phyloP scores from a whole-genome alignment of 139 green algal genomes.

The Coelastrella sp. region DNA sequence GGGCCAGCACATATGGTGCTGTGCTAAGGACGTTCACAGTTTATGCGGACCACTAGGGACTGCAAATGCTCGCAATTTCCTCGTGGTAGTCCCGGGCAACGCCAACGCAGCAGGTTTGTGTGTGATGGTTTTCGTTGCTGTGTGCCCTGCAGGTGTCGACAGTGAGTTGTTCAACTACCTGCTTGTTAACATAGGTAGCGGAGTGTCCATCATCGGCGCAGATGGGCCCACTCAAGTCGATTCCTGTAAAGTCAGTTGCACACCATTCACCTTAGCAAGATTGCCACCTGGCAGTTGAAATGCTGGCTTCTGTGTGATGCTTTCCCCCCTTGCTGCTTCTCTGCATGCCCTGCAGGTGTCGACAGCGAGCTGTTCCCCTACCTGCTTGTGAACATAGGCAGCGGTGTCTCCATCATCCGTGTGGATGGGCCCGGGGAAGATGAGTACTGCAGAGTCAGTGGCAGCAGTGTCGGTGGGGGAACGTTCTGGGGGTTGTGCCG shows the following conservation, averaged over 20 bases:
- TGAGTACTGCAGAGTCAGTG: slow-evolving; percentile 88
- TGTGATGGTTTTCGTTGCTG: background rate
- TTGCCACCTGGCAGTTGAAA: too few species aligned
- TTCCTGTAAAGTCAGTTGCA: slow-evolving; percentile 92
- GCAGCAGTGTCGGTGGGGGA: slow-evolving; percentile 96
- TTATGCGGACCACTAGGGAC: too few species aligned
- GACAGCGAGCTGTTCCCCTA: slow-evolving; percentile 93
- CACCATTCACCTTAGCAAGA: too few species aligned
- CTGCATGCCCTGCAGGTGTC: slow-evolving; percentile 46
- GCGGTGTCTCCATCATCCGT: slow-evolving; percentile 96
- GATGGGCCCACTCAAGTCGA: slow-evolving; percentile 66
- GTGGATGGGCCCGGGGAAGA: slow-evolving; percentile 72
- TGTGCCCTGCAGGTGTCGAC: slow-evolving; percentile 57
- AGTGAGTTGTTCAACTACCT: slow-evolving; percentile 95
- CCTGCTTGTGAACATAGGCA: slow-evolving; percentile 98
- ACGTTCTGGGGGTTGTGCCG: slow-evolving; percentile 98
- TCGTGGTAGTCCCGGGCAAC: too few species aligned
- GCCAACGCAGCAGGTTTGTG: background rate
- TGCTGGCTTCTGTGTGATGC: background rate
- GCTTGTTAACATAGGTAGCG: slow-evolving; percentile 98
- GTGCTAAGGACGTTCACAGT: too few species aligned
- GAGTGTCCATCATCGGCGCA: slow-evolving; percentile 96
- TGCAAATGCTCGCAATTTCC: too few species aligned
- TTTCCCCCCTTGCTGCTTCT: background rate
- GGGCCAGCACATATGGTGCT: background rate